Percentiles rank a stretch among this genome's conserved stretches.
Conservation (phyloP, 1,139 yeast species). For the Candida glucosophila region DNA sequence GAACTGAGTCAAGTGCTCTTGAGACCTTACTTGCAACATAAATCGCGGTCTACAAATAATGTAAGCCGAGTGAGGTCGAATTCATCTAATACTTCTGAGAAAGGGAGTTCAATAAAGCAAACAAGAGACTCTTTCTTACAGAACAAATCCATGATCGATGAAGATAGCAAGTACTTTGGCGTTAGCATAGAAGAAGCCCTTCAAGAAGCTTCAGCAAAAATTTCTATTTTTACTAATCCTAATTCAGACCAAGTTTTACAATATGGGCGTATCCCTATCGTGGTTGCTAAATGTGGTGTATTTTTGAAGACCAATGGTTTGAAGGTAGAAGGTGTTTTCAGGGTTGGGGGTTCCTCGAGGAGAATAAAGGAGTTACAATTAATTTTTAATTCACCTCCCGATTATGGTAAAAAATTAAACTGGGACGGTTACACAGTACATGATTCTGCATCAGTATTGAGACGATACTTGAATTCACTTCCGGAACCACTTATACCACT, state of each 20-base stretch:
- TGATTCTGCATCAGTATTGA: constrained; percentile 86
- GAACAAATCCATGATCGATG: constrained; percentile 34
- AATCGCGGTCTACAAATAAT: constrained; percentile 42
- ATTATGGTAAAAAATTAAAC: constrained; percentile 73
- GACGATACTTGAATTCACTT: constrained; percentile 78
- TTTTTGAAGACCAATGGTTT: constrained; percentile 71
- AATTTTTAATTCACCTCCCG: constrained; percentile 79
- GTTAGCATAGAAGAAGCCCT: constrained; percentile 68
- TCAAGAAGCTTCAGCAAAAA: constrained; percentile 65
- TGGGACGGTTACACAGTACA: constrained; percentile 98
- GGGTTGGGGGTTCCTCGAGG: constrained; percentile 89
- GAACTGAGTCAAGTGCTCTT: constrained; percentile 26
- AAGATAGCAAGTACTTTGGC: constrained; percentile 68
- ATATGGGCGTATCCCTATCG: constrained; percentile 76
- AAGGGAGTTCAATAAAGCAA: constrained; percentile 32
- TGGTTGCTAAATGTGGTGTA: constrained; percentile 94
- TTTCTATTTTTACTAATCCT: constrained; percentile 49
- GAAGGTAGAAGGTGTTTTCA: constrained; percentile 80
- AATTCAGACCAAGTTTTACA: constrained; percentile 47
- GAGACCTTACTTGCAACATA: constrained; percentile 41
- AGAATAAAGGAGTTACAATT: constrained; percentile 80
- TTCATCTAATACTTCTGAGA: constrained; percentile 26
- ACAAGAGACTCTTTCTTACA: constrained; percentile 51
- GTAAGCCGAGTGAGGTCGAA: constrained; percentile 34
- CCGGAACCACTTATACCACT: constrained; percentile 91